Evolutionary conservation across 345 rosid species (phyloP).

Genomic region (Bretschneidera sinensis): DNA sequence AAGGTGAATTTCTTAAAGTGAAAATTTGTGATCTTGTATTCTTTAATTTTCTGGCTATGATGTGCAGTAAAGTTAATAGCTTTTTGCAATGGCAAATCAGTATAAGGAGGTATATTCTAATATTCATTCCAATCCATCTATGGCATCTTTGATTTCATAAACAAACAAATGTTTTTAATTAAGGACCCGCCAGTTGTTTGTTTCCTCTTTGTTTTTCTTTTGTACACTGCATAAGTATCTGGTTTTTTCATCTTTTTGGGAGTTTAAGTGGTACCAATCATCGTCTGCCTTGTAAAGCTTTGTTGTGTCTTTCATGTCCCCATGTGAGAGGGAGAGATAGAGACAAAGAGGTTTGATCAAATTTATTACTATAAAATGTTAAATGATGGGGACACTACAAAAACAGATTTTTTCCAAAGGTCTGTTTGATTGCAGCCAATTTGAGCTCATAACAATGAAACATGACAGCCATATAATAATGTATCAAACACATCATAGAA

Average conservation of each 20-base stretch:
- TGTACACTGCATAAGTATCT: background rate
- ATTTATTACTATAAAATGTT: background rate
- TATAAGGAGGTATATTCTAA: conserved; percentile 1
- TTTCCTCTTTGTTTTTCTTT: conserved; percentile 7
- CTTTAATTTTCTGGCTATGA: conserved; percentile 2
- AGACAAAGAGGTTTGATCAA: background rate
- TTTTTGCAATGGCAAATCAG: background rate
- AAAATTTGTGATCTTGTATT: background rate
- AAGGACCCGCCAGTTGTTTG: conserved; percentile 9
- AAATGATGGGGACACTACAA: conserved; percentile 2
- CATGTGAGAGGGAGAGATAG: conserved; percentile 14
- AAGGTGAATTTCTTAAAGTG: too few species aligned
- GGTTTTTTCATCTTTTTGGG: conserved; percentile 11
- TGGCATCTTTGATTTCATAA: background rate
- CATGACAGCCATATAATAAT: conserved; percentile 4
- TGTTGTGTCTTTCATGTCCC: conserved; percentile 7
- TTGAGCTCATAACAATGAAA: background rate
- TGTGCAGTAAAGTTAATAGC: background rate
- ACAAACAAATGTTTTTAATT: background rate
- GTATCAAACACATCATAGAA: too few species aligned
- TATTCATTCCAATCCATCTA: background rate
- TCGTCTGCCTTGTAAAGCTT: conserved; percentile 8
- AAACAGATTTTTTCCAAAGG: background rate
- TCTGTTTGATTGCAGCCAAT: background rate
- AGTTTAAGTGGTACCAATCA: background rate